Conservation (phyloP, 305 asterid genomes). For the Salvia sclarea region DNA sequence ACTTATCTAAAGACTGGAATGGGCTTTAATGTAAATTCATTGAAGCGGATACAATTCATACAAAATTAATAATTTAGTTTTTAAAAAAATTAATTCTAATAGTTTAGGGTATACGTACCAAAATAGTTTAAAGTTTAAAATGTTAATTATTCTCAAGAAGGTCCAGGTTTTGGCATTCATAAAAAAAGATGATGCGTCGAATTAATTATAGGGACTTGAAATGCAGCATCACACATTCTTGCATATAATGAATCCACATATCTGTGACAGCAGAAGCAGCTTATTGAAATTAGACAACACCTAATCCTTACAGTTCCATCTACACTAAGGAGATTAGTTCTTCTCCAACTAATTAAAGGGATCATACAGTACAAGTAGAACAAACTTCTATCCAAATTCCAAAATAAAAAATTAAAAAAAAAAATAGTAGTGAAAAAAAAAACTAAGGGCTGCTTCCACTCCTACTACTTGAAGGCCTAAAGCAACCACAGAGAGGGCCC, state of each 20-base stretch:
- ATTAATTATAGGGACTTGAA: no score
- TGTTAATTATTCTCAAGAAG: no score
- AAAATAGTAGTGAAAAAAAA: background rate
- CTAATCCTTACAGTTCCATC: conserved; percentile 41
- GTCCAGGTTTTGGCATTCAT: no score
- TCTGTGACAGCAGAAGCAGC: conserved; percentile 26
- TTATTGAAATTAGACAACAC: conserved; percentile 45
- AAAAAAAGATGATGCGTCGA: no score
- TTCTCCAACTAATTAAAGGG: conserved; percentile 33
- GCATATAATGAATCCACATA: conserved; percentile 1
- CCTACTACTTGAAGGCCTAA: conserved; percentile 58
- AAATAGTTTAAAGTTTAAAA: no score
- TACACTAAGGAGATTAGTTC: conserved; percentile 36
- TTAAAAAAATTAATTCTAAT: no score
- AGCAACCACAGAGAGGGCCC: conserved; percentile 71
- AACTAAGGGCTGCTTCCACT: conserved; percentile 33
- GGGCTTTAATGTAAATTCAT: no score
- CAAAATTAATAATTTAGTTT: no score
- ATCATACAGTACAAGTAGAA: conserved; percentile 28
- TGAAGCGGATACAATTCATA: no score
- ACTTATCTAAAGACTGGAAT: no score
- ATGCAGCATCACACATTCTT: background rate
- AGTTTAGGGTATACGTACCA: no score
- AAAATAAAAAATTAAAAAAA: no score
- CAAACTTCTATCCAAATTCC: conserved; percentile 20